Evolutionary conservation across 23 red algal species (phyloP), one percentile per base, ranked within the genome.

Genomic region (Gracilaria domingensis): DNA sequence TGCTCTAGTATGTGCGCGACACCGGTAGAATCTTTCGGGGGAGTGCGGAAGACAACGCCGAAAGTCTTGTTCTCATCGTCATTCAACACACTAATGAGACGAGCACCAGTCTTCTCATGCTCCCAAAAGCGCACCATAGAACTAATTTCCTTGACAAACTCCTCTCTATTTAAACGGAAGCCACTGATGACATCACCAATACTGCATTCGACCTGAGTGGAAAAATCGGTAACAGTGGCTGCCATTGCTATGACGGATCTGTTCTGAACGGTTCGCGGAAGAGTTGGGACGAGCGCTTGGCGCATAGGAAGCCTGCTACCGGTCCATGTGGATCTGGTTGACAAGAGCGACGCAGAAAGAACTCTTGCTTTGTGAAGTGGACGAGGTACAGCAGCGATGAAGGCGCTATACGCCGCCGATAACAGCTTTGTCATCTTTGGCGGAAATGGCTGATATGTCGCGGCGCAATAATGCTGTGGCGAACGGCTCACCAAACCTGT

Each of bases 1-100:
- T 98, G 95, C 78, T 98, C 95, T 39, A 98, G 53, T 1, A 98
- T 80, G 72, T 98, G 95, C 24, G 95, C 82, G 57, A 94, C 90
- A 56, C 93, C 93, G 16, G 81, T 77, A 34, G 85, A 89, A 60
- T 95, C 94, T 26, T 45, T 72, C 20, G 94, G 93, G 20, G 97
- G 97, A 47, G 97, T 98, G 54, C 97, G 97, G 74, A 98, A 94
- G 37, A 93, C 93, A 45, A 98, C 94, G 58, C 93, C 93, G 33
- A 98, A 95, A 24, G 93, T 94, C 82, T 98, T 98, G 64, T 98
- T 98, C 75, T 98, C 97, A 74, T 98, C 97, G 32, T 82, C 82
- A 26, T 96, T 95, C 72, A 83, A 71, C 0, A 98, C 93, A 49
- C 88, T 93, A 7, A 98, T 55, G 59, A 98, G 83, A 75, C 95